Evolutionary conservation across 441 rosid species (phyloP).

Genomic region (Pelargonium myrrhifolium): DNA sequence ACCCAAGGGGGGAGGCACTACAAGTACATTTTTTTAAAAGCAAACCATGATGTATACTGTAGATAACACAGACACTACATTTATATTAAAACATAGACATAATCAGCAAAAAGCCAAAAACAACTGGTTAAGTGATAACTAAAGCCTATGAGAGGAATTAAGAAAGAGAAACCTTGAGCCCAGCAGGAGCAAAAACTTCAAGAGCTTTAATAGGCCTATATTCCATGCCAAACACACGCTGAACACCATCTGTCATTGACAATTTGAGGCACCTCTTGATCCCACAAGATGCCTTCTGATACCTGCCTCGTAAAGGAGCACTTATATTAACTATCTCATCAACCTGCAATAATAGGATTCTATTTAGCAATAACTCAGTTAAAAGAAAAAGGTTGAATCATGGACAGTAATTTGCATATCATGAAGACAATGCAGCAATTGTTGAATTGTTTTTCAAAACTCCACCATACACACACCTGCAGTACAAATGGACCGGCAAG

Average conservation of each 20-base stretch:
- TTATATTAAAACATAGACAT: background rate
- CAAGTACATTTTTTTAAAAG: background rate
- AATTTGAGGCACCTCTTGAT: conserved; percentile 83
- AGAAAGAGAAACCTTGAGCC: conserved; percentile 60
- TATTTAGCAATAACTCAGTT: conserved; percentile 11
- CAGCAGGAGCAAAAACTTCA: conserved; percentile 64
- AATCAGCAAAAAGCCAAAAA: background rate
- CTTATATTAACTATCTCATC: conserved; percentile 88
- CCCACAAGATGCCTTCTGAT: conserved; percentile 55
- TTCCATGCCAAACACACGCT: conserved; percentile 85
- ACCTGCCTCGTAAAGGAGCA: conserved; percentile 66
- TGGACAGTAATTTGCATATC: background rate
- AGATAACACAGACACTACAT: background rate
- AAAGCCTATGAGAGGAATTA: background rate
- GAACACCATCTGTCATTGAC: conserved; percentile 88
- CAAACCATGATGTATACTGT: background rate
- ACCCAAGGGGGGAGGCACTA: background rate
- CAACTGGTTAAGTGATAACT: background rate
- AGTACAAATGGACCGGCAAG: conserved; percentile 85
- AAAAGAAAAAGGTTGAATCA: background rate
- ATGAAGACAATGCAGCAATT: background rate
- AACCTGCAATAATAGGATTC: conserved; percentile 42
- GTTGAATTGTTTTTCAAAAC: background rate
- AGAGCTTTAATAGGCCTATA: conserved; percentile 86
- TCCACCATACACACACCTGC: conserved; percentile 38